phyloP scores from a whole-genome alignment of 441 rosid species.

The Isatis lusitanica region DNA sequence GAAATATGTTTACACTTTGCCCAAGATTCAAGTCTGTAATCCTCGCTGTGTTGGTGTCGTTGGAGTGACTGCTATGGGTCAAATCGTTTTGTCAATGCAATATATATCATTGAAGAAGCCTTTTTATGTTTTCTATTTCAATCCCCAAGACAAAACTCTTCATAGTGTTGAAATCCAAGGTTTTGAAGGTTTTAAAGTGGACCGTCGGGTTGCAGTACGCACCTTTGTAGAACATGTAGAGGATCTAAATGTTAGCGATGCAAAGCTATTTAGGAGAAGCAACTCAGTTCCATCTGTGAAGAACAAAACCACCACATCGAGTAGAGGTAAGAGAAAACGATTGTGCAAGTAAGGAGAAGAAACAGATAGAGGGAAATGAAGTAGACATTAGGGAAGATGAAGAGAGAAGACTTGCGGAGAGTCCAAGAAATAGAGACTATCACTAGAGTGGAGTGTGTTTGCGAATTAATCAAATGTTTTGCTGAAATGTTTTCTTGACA shows the following conservation, averaged over 20 bases:
- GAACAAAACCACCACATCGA: not conserved
- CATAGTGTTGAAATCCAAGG: not conserved
- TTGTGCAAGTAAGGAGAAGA: too few relatives aligned
- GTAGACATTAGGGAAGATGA: too few relatives aligned
- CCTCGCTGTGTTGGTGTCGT: not conserved
- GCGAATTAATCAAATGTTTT: too few relatives aligned
- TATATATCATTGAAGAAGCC: not conserved
- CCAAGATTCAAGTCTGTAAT: not conserved
- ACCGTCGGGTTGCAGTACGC: not conserved
- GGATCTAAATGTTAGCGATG: not conserved
- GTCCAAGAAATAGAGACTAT: too few relatives aligned
- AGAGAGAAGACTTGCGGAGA: too few relatives aligned
- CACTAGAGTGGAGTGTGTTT: too few relatives aligned
- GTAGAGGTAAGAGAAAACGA: too few relatives aligned
- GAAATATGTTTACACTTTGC: constrained; percentile 13
- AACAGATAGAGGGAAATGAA: too few relatives aligned
- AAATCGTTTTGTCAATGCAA: not conserved
- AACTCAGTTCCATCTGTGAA: not conserved
- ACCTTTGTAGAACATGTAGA: not conserved
- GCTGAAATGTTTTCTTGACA: too few relatives aligned
- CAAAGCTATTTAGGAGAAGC: not conserved
- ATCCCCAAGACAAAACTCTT: not conserved
- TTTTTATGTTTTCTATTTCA: not conserved
- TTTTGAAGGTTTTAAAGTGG: not conserved
- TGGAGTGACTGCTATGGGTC: constrained; percentile 1